Percentiles rank a stretch among this genome's conserved stretches.
Evolutionary conservation across 768 basidiomycete genomes (phyloP).

Genomic region (Tulasnella calospora): DNA sequence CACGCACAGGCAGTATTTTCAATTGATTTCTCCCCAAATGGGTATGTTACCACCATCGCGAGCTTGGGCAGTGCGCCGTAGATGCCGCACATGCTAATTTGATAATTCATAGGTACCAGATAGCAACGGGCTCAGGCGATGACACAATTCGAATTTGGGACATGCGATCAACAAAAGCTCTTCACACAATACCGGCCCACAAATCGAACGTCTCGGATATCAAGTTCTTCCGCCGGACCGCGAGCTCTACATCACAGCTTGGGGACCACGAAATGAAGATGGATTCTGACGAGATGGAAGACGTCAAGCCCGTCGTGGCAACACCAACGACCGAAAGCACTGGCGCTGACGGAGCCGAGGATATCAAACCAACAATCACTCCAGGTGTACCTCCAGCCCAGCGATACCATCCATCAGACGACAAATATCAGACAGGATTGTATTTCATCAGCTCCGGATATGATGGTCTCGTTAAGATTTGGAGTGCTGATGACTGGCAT

Average conservation of each 20-base stretch:
- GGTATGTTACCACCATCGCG: conserved; percentile 50
- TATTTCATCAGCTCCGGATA: conserved; percentile 94
- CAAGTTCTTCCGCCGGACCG: conserved; percentile 69
- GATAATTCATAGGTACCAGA: conserved; percentile 67
- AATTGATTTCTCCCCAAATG: conserved; percentile 91
- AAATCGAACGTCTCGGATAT: conserved; percentile 91
- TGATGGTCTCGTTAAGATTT: conserved; percentile 90
- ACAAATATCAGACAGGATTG: conserved; percentile 76
- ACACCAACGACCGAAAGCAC: neutral
- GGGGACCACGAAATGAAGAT: conserved; percentile 30
- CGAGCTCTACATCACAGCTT: neutral
- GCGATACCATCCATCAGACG: conserved; percentile 41
- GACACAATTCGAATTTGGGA: conserved; percentile 99
- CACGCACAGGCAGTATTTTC: conserved; percentile 90
- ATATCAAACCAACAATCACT: conserved; percentile 34
- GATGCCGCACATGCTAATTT: conserved; percentile 22
- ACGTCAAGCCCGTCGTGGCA: conserved; percentile 28
- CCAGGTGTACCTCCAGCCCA: conserved; percentile 37
- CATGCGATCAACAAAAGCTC: conserved; percentile 83
- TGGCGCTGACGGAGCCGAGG: conserved; percentile 33
- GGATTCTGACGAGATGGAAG: conserved; percentile 39
- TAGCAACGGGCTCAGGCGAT: conserved; percentile 94
- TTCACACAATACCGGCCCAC: conserved; percentile 96
- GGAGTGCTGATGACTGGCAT: conserved; percentile 99
- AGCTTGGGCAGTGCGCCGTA: conserved; percentile 23